Conservation (phyloP, 129 eudicot species). For the Artemisia annua region DNA sequence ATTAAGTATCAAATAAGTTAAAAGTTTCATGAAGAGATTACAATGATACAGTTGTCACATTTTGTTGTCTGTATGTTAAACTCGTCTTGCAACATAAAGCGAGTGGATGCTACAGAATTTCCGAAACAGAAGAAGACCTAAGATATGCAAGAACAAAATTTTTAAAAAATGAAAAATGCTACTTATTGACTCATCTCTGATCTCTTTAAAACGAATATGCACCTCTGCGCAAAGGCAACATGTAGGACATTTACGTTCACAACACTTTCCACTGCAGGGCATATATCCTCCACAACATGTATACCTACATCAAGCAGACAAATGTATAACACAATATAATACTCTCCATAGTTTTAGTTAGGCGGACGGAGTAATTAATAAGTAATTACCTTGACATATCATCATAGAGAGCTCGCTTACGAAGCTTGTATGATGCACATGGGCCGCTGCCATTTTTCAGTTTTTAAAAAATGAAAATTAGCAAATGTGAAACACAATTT, state of each 20-base stretch:
- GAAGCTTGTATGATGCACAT: conserved; percentile 83
- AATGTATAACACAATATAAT: neutral
- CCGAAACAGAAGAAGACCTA: conserved; percentile 84
- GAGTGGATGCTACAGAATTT: conserved; percentile 90
- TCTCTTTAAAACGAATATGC: neutral
- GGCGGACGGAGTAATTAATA: neutral
- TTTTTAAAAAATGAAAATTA: conserved; percentile 15
- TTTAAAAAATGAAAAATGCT: neutral
- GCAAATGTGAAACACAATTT: neutral
- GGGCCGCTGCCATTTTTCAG: conserved; percentile 52
- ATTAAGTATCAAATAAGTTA: neutral
- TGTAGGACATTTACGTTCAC: conserved; percentile 82
- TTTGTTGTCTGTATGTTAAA: conserved; percentile 90
- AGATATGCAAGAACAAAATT: neutral
- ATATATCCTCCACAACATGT: conserved; percentile 85
- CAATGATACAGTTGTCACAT: conserved; percentile 93
- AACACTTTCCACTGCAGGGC: conserved; percentile 97
- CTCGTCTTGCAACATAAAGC: conserved; percentile 93
- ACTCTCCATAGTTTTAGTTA: neutral
- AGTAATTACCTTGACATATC: conserved; percentile 83
- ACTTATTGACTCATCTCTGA: neutral
- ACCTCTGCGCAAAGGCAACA: conserved; percentile 94
- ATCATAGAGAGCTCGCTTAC: conserved; percentile 87
- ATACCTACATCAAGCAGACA: conserved; percentile 45
- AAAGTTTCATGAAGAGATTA: conserved; percentile 39